These are phyloP conservation scores for Sphaerulina vaccinii DNA, from an alignment of 2,329 filamentous ascomycete species.

Conservation along the genomic window DNA sequence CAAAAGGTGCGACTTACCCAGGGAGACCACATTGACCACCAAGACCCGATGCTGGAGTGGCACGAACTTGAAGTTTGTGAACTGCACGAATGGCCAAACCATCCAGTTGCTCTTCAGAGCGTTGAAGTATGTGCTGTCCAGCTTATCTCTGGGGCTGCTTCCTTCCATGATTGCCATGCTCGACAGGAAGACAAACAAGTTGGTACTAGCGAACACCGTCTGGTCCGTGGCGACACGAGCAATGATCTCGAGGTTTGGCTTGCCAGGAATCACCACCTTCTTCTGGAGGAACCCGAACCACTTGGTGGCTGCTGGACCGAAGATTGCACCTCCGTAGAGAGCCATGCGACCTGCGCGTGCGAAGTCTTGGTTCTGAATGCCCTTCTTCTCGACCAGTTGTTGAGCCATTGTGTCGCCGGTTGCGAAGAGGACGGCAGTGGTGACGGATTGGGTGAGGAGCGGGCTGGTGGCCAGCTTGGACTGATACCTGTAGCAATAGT, in stretches of 20 bases:
- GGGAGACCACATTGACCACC: constrained; percentile 78
- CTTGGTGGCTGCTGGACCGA: constrained; percentile 81
- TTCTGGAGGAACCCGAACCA: constrained; percentile 82
- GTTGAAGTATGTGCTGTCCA: constrained; percentile 66
- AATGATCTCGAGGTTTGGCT: constrained; percentile 66
- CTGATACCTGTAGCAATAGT: constrained; percentile 67
- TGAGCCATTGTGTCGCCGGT: constrained; percentile 90
- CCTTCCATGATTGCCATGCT: constrained; percentile 66
- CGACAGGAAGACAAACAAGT: constrained; percentile 77
- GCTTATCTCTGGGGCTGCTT: constrained; percentile 62
- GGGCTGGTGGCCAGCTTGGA: constrained; percentile 75
- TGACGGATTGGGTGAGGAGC: constrained; percentile 85
- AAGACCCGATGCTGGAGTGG: constrained; percentile 80
- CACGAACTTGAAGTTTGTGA: constrained; percentile 82
- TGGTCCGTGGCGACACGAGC: constrained; percentile 82
- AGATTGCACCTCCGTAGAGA: constrained; percentile 74
- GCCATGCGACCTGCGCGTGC: constrained; percentile 74
- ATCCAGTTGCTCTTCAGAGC: constrained; percentile 82
- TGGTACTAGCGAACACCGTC: constrained; percentile 76
- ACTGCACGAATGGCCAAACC: constrained; percentile 83
- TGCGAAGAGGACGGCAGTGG: constrained; percentile 87
- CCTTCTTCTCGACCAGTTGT: constrained; percentile 81
- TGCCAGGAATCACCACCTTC: constrained; percentile 62
- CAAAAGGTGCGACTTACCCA: constrained; percentile 52
- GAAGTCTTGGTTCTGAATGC: constrained; percentile 69